Base-by-base conservation (phyloP, 2,329 filamentous ascomycete species). In the Fusarium foetens region DNA sequence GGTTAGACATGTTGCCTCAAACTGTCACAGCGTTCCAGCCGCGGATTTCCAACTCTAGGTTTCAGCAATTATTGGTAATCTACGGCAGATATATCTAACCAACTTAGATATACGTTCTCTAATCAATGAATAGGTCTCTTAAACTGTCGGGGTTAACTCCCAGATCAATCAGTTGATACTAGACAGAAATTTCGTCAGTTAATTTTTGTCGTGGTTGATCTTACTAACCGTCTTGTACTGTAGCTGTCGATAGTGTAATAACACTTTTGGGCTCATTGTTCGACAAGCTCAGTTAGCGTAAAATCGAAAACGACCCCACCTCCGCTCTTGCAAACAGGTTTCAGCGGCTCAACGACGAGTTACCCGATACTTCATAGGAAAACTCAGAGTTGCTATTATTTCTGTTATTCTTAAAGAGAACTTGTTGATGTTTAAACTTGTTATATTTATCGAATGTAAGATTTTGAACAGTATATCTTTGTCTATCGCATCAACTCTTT, bases 391-490 rank as follows among this genome's bases (percentile, higher is more conserved):
- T 48, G 16, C 10, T 12, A 2, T 17, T 8, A 16, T 29, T 48
- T n/a, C 14, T n/a, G 9, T n/a, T 17, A 31, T 12, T 17, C 5
- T n/a, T 2, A 10, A 14, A 27, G 8, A 21, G 12, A 21, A 14
- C 10, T 27, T 19, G 0, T 8, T n/a, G 0, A 12, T n/a, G 6
- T 13, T 0, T 2, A 13, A 8, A 13, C n/a, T 16, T 42, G 8
- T 6, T 33, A 33, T 14, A 14, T 33, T 33, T 33, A 42, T 41
- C 3, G 6, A 21, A n/a, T 41, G 16, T 16, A 2, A 10, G 5
- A 14, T 14, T 21, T 33, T 13, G 2, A 27, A 17, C 8, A 14
- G 25, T 21, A 5, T 27, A 0, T 6, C 2, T 19, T 27, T 6
- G 8, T 31, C 29, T 31, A 19, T 2, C 12, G 1, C 23, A 2